Percentiles rank a stretch among this genome's conserved stretches.
Conservation (phyloP, 768 basidiomycete genomes). For the Lanmaoa pseudosensibilis region DNA sequence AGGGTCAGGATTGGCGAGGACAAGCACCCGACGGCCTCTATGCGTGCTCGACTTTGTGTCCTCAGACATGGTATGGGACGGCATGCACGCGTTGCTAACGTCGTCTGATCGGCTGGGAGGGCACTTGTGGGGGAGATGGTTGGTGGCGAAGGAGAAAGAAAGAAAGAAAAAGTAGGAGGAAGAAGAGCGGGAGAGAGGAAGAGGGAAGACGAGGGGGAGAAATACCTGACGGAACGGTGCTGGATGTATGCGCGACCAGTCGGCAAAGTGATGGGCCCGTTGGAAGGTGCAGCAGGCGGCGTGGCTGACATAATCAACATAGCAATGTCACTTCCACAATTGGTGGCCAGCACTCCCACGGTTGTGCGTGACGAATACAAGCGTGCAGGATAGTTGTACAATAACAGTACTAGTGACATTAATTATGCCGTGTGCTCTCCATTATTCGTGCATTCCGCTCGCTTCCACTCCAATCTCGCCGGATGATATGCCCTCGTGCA, state of each 20-base stretch:
- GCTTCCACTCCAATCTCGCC: slow-evolving; percentile 17
- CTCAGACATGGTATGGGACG: slow-evolving; percentile 55
- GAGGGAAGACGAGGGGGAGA: neutral
- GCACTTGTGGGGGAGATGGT: neutral
- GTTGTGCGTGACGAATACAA: slow-evolving; percentile 12
- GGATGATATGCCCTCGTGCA: slow-evolving; percentile 25
- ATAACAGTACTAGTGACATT: neutral
- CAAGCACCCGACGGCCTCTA: slow-evolving; percentile 44
- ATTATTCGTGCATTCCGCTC: slow-evolving; percentile 26
- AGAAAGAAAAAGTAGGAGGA: neutral
- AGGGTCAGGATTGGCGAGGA: slow-evolving; percentile 62
- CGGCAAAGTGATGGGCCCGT: slow-evolving; percentile 30
- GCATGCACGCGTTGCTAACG: slow-evolving; percentile 33
- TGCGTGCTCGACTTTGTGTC: slow-evolving; percentile 44
- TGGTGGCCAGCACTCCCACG: neutral
- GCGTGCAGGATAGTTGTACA: neutral
- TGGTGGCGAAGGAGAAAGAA: neutral
- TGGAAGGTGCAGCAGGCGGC: slow-evolving; percentile 25
- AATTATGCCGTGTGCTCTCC: slow-evolving; percentile 3
- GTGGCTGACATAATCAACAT: slow-evolving; percentile 33
- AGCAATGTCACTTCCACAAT: slow-evolving; percentile 22
- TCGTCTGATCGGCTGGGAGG: slow-evolving; percentile 23
- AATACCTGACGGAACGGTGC: slow-evolving; percentile 21
- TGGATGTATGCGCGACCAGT: slow-evolving; percentile 30
- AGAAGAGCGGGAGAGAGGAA: neutral